Conservation (phyloP, 345 rosid species). For the Turnera subulata region DNA sequence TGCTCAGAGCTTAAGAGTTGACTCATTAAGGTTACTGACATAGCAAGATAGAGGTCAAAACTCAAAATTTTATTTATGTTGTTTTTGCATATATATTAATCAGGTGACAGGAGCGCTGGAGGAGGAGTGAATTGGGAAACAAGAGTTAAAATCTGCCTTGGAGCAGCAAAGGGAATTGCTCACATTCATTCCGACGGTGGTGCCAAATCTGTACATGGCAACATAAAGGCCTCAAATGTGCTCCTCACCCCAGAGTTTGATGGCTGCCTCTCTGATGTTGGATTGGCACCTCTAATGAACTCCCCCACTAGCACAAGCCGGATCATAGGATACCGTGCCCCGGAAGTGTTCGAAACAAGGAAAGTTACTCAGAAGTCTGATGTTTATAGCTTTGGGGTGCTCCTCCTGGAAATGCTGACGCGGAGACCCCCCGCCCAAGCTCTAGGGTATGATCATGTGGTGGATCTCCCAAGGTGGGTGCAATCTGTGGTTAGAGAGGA, state of each 20-base stretch:
- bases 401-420: slow-evolving; percentile 73
- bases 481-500: slow-evolving; percentile 79
- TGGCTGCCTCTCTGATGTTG: slow-evolving; percentile 61
- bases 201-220: slow-evolving; percentile 53
- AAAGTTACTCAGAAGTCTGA: slow-evolving; percentile 62
- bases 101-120: slow-evolving; percentile 39
- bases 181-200: slow-evolving; percentile 48
- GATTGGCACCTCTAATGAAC: slow-evolving; percentile 48
- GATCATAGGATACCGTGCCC: slow-evolving; percentile 63
- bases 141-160: slow-evolving; percentile 56
- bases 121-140: slow-evolving; percentile 62
- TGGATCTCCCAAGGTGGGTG: slow-evolving; percentile 86
- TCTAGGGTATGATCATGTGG: slow-evolving; percentile 50
- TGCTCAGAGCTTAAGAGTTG: no score
- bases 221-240: slow-evolving; percentile 72
- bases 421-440: slow-evolving; percentile 64
- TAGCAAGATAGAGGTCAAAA: no score
- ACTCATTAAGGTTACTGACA: no score
- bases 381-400: slow-evolving; percentile 81
- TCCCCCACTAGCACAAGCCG: slow-evolving; percentile 46
- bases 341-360: slow-evolving; percentile 63
- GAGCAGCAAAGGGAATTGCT: slow-evolving; percentile 62
- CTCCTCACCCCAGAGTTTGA: slow-evolving; percentile 56
- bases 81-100: not conserved
- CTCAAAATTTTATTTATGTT: not conserved